phyloP scores from a whole-genome alignment of 1,139 yeast genomes.

The Yamadazyma oceani region DNA sequence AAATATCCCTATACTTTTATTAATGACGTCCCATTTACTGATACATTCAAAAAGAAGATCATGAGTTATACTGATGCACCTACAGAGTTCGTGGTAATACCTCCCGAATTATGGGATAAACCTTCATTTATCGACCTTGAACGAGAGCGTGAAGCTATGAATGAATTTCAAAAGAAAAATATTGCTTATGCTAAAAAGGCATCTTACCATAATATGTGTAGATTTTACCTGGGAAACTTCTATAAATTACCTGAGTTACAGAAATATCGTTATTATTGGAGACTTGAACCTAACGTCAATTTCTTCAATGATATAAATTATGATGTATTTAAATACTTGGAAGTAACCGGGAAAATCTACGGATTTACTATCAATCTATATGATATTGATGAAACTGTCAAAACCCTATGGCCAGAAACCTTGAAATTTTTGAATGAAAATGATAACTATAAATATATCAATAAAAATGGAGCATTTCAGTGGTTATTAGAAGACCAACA shows the following conservation, averaged over 20 bases:
- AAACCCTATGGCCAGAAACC: constrained; percentile 69
- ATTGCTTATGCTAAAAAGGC: constrained; percentile 62
- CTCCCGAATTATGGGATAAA: constrained; percentile 59
- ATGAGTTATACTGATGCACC: constrained; percentile 45
- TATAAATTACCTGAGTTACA: constrained; percentile 60
- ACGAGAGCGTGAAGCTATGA: constrained; percentile 41
- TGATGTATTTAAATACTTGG: constrained; percentile 76
- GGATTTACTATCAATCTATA: constrained; percentile 70
- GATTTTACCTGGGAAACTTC: constrained; percentile 58
- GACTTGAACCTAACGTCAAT: constrained; percentile 74
- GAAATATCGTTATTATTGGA: constrained; percentile 64
- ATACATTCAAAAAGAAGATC: constrained; percentile 50
- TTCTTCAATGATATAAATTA: constrained; percentile 69
- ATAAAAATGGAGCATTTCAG: constrained; percentile 60
- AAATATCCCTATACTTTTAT: constrained; percentile 79
- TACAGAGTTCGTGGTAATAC: constrained; percentile 59
- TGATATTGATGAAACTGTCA: constrained; percentile 65
- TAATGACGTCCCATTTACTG: constrained; percentile 67
- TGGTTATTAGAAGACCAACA: constrained; percentile 72
- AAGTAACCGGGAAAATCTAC: constrained; percentile 59
- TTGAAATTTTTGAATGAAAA: constrained; percentile 52
- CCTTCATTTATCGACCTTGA: constrained; percentile 55
- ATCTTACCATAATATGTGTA: constrained; percentile 80
- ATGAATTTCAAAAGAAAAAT: constrained; percentile 39
- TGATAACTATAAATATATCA: constrained; percentile 61